phyloP scores from a whole-genome alignment of 257 asterid species.

The Solanum neorickii region DNA sequence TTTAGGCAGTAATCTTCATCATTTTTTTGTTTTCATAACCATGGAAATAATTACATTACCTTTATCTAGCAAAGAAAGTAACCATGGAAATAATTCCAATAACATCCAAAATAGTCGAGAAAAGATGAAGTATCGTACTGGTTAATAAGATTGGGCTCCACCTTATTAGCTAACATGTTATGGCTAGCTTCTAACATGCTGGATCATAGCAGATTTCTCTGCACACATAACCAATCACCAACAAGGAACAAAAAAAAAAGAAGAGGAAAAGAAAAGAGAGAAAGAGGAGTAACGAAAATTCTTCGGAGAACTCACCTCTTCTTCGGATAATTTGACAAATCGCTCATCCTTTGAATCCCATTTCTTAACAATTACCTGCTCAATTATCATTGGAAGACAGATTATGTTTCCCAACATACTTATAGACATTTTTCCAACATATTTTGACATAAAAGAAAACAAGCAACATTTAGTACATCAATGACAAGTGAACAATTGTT shows the following conservation, averaged over 20 bases:
- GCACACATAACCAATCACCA: neutral
- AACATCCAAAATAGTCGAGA: neutral
- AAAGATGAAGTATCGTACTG: neutral
- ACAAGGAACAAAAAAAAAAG: neutral
- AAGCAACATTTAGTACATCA: neutral
- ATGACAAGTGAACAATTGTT: neutral
- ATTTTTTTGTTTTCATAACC: neutral
- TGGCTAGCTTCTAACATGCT: neutral
- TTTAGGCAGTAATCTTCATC: neutral
- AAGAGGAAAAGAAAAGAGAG: neutral
- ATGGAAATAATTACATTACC: neutral
- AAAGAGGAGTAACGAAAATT: neutral
- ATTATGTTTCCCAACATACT: neutral
- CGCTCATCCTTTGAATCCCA: conserved; percentile 74
- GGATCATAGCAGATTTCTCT: neutral
- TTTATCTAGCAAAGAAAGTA: neutral
- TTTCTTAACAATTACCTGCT: conserved; percentile 68
- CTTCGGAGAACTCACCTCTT: conserved; percentile 47
- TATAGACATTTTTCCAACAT: neutral
- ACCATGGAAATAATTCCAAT: neutral
- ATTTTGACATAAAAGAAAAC: neutral
- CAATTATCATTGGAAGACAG: neutral
- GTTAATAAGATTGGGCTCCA: neutral
- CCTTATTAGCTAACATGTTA: neutral
- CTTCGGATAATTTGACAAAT: conserved; percentile 54